Base-by-base conservation (phyloP, 805 yeast genomes). In the Monosporozyma solicola region DNA sequence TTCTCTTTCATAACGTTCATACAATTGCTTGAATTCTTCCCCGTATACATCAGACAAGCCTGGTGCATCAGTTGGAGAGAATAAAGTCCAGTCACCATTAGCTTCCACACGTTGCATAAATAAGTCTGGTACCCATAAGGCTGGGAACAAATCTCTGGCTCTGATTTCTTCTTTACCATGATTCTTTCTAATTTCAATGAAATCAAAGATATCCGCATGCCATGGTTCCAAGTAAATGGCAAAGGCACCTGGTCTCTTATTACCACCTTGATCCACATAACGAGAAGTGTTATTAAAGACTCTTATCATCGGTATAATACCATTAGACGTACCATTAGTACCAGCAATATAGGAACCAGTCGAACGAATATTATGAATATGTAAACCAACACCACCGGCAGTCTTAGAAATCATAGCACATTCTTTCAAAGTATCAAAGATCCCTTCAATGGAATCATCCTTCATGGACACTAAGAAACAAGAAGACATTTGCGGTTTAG, bases 231-330 rank as follows among this genome's bases (percentile, higher is more conserved):
- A 70, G 69, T 90, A 91, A 25, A 90, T 73, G 35, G 97, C 95
- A 70, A 91, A 86, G 2, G 98, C 98, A 53, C 97, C 97, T 0
- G 98, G 98, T 61, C 98, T 77, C 70, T 91, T 91, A 71, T 91
- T 92, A 49, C 97, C 97, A 54, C 98, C 98, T 75, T 91, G 98
- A 65, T 91, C 97, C 24, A 91, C 97, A 64, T 91, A 92, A 58
- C 97, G 80, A 8, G 98, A 97, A 15, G 97, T 90, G 69, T 88
- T 86, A 73, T 91, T 92, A 72, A 84, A 91, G 5, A 92, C 97
- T 55, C 95, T 80, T 27, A 92, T 72, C 97, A 91, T 90, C 9
- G 98, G 98, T 31, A 91, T 84, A 44, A 91, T 72, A 29, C 98
- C 98, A 62, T 83, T 88, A 1, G 97, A 89, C 2, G 86, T 81